Percentiles rank a stretch among this genome's conserved stretches.
Evolutionary conservation across 345 rosid species (phyloP).

Genomic region (Salix caprea): DNA sequence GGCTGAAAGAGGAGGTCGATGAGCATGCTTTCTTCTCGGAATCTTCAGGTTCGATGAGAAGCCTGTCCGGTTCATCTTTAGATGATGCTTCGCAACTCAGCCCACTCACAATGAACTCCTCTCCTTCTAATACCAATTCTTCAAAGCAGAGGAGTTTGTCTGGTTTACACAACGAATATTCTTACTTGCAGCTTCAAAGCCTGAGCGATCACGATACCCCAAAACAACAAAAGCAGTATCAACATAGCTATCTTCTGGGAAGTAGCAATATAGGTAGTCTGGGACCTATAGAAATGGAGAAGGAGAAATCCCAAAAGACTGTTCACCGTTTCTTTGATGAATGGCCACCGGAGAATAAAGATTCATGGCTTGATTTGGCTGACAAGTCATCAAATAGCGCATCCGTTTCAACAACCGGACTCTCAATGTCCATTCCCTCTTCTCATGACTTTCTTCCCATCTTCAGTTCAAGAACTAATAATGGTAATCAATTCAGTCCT

Average conservation of each 20-base stretch:
- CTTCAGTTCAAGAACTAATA: constrained; percentile 41
- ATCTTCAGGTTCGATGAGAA: constrained; percentile 54
- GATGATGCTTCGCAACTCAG: constrained; percentile 66
- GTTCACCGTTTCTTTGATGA: constrained; percentile 87
- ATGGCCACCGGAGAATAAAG: constrained; percentile 60
- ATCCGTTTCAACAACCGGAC: constrained; percentile 44
- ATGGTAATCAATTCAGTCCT: constrained; percentile 25
- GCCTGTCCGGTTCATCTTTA: constrained; percentile 50
- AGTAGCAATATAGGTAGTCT: constrained; percentile 32
- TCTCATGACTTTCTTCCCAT: constrained; percentile 49
- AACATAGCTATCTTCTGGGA: constrained; percentile 34
- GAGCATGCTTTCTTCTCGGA: constrained; percentile 74
- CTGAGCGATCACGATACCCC: constrained; percentile 18
- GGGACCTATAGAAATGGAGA: constrained; percentile 34
- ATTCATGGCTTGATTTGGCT: constrained; percentile 58
- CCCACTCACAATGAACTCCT: constrained; percentile 54
- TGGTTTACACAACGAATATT: constrained; percentile 41
- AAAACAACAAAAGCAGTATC: constrained; percentile 32
- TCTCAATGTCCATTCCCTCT: constrained; percentile 67
- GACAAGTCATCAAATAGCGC: constrained; percentile 51
- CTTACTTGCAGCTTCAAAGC: constrained; percentile 57
- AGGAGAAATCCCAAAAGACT: constrained; percentile 56
- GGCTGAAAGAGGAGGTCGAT: constrained; percentile 51
- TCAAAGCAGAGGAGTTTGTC: constrained; percentile 42
- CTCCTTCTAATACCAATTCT: constrained; percentile 23